Base-by-base conservation (phyloP, 1,284 basidiomycete species). In the Pterulicium gracile region DNA sequence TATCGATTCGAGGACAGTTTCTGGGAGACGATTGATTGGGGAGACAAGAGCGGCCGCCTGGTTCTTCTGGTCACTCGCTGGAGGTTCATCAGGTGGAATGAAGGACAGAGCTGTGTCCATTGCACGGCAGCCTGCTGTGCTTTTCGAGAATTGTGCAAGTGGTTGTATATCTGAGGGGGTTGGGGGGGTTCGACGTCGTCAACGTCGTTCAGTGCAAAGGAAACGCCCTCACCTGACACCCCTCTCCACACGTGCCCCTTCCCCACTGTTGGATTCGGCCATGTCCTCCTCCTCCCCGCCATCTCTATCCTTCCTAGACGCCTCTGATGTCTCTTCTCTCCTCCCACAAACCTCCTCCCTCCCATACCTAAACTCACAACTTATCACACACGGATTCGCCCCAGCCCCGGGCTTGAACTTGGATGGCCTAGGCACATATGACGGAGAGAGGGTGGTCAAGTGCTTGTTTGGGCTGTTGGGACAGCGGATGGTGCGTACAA, bases 391-490 rank as follows among this genome's bases (percentile, higher is more conserved):
- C 65, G 90, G 91, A 7, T 92, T 87, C 57, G 64, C 77, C 0
- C 64, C 77, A 24, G 57, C 72, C 0, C 76, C 81, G 0, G 85
- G 85, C 1, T 58, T 85, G 4, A 72, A 70, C 20, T 65, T 90
- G 7, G 78, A 81, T 4, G 78, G 78, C 0, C 60, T 85, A 17
- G 65, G 70, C 2, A 71, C 71, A 41, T 63, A 70, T 14, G 76
- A 85, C 36, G 68, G 75, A n/a, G 79, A 83, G n/a, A 68, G 69
- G 34, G 67, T 85, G 12, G 72, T 84, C 1, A 85, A 82, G 56
- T 90, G 88, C 59, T 56, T 94, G 22, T 68, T 88, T n/a, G 75
- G 77, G 13, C 73, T 94, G 69, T 66, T 94, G 23, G 73, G 82
- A 47, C 83, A 91, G 56, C 70, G 87, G 54, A 68, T 88, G 54